A percentile compares a stretch with the other conserved stretches of the same genome.
Evolutionary conservation across 495 filamentous ascomycete genomes (phyloP).

Genomic region (Penicillium chermesinum): DNA sequence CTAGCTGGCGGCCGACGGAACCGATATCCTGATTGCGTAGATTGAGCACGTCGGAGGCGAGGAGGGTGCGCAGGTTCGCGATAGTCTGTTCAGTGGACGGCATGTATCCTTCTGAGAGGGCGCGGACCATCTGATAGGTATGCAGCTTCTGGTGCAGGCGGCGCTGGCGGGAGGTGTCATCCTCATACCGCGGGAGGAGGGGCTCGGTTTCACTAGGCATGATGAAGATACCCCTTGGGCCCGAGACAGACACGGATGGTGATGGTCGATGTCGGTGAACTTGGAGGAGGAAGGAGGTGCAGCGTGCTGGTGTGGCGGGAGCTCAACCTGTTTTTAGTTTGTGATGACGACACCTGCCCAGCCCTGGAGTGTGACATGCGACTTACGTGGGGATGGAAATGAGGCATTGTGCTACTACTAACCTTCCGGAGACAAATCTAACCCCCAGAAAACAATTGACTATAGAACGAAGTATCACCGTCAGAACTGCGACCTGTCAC

Average conservation of each 20-base stretch:
- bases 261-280: not conserved
- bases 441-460: too few species aligned
- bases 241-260: not conserved
- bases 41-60: slow-evolving; percentile 74
- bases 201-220: slow-evolving; percentile 65
- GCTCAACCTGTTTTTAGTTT: slow-evolving; percentile 12
- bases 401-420: too few species aligned
- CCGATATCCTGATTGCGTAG: slow-evolving; percentile 71
- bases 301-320: not conserved
- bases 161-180: slow-evolving; percentile 75
- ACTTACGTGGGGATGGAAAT: not conserved
- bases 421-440: too few species aligned
- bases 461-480: too few species aligned
- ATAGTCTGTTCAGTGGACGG: slow-evolving; percentile 83
- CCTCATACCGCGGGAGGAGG: slow-evolving; percentile 76
- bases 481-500: too few species aligned
- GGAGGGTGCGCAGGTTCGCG: slow-evolving; percentile 72
- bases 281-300: not conserved
- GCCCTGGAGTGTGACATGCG: not conserved
- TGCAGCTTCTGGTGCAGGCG: slow-evolving; percentile 80
- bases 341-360: slow-evolving; percentile 14
- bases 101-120: slow-evolving; percentile 82
- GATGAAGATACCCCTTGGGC: slow-evolving; percentile 9
- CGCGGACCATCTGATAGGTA: slow-evolving; percentile 84
- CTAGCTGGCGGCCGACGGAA: slow-evolving; percentile 65